These are phyloP conservation scores for Lathyrus oleraceus DNA, from an alignment of 306 rosid genomes.

Conservation along the genomic window DNA sequence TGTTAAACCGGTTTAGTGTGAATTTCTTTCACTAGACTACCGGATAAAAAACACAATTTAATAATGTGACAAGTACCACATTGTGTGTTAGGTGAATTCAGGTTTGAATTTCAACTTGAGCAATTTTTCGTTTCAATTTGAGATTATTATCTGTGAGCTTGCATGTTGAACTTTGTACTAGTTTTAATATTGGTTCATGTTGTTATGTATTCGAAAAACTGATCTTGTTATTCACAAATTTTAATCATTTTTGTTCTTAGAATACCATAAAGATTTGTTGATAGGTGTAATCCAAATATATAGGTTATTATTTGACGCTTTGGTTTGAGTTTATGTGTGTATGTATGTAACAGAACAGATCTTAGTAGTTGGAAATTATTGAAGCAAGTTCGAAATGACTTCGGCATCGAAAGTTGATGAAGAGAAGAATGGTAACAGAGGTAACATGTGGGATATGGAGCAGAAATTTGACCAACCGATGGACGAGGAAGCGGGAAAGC, in stretches of 20 bases:
- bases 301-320: background rate
- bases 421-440: conserved; percentile 43
- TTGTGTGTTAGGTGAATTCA: background rate
- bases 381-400: conserved; percentile 50
- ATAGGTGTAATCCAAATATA: background rate
- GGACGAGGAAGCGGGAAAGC: conserved; percentile 89
- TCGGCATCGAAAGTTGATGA: conserved; percentile 55
- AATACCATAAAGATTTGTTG: background rate
- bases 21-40: no score
- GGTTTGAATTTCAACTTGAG: conserved; percentile 2
- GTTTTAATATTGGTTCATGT: conserved; percentile 23
- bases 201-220: background rate
- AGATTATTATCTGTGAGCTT: conserved; percentile 25
- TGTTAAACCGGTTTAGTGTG: no score
- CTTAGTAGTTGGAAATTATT: conserved; percentile 30
- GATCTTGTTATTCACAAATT: background rate
- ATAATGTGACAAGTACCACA: conserved; percentile 1
- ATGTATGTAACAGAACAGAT: conserved; percentile 5
- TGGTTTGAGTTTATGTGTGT: background rate
- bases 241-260: background rate
- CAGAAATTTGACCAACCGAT: conserved; percentile 88
- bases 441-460: conserved; percentile 88
- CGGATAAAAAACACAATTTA: conserved; percentile 27
- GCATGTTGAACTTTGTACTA: conserved; percentile 12
- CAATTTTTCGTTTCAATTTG: background rate